Percentiles rank a stretch among this genome's conserved stretches.
These are phyloP conservation scores for Ophiostoma populinum DNA, from an alignment of 2,329 filamentous ascomycete species.

Conservation along the genomic window DNA sequence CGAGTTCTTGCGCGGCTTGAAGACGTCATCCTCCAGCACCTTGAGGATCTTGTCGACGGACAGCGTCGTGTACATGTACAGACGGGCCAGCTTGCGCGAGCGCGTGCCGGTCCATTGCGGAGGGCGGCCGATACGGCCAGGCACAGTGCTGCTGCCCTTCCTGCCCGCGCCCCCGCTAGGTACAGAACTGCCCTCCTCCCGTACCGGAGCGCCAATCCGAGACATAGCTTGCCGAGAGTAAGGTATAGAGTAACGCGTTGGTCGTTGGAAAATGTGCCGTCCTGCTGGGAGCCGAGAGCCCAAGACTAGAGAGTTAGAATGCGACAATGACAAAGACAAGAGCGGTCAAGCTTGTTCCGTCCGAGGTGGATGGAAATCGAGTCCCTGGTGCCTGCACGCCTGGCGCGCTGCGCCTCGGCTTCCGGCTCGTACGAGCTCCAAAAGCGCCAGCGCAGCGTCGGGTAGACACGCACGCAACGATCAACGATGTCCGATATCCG, in stretches of 20 bases:
- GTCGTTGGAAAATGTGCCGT: not conserved
- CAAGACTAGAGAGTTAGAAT: too few relatives aligned
- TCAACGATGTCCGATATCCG: too few relatives aligned
- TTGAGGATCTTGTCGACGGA: conserved; percentile 34
- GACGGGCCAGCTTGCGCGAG: conserved; percentile 33
- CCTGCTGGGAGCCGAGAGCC: too few relatives aligned
- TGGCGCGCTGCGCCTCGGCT: too few relatives aligned
- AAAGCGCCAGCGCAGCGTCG: too few relatives aligned
- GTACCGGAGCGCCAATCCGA: conserved; percentile 3
- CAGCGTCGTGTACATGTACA: conserved; percentile 39
- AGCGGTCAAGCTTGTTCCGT: too few relatives aligned
- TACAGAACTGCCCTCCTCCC: conserved; percentile 8
- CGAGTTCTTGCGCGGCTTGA: conserved; percentile 34
- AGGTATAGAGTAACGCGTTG: not conserved
- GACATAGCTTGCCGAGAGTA: not conserved
- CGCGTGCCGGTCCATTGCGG: conserved; percentile 37
- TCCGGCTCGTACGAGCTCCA: too few relatives aligned
- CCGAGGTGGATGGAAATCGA: too few relatives aligned
- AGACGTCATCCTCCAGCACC: conserved; percentile 25
- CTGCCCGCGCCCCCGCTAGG: conserved; percentile 3
- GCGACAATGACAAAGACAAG: too few relatives aligned
- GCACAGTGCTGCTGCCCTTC: conserved; percentile 9
- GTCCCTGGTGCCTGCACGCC: too few relatives aligned
- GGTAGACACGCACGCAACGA: too few relatives aligned
- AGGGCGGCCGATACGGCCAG: conserved; percentile 29